Percentiles rank a stretch among this genome's conserved stretches.
phyloP scores from a whole-genome alignment of 257 asterid genomes.

The Dorcoceras hygrometricum region DNA sequence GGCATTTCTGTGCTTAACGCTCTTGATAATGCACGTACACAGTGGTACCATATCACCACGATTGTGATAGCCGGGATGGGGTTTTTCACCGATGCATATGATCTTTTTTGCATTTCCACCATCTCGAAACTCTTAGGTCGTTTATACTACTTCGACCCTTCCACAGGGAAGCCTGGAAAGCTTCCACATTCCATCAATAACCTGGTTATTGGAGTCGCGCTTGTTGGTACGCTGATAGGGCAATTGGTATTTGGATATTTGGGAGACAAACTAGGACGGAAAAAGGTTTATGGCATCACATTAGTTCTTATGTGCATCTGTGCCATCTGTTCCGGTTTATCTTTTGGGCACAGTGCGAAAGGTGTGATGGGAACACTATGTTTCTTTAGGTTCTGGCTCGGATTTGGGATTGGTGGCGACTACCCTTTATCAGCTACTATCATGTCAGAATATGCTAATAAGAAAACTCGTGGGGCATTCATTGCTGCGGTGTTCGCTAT shows the following conservation, averaged over 20 bases:
- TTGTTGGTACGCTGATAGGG: constrained; percentile 33
- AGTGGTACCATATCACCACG: constrained; percentile 35
- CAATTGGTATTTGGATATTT: constrained; percentile 33
- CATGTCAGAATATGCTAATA: constrained; percentile 39
- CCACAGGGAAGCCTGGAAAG: constrained; percentile 26
- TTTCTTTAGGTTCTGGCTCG: constrained; percentile 42
- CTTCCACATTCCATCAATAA: constrained; percentile 36
- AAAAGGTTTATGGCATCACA: constrained; percentile 35
- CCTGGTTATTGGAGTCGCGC: constrained; percentile 31
- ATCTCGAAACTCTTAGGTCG: constrained; percentile 36
- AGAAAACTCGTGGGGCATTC: no score
- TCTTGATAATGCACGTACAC: constrained; percentile 35
- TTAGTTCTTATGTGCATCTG: constrained; percentile 32
- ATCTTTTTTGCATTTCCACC: constrained; percentile 37
- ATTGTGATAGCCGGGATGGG: constrained; percentile 42
- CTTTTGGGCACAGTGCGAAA: constrained; percentile 30
- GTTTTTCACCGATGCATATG: constrained; percentile 41
- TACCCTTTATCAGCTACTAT: constrained; percentile 42
- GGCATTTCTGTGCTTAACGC: constrained; percentile 32
- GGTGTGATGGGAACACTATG: constrained; percentile 33
- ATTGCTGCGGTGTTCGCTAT: constrained; percentile 41
- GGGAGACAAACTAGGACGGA: constrained; percentile 34
- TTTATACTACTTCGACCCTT: constrained; percentile 31
- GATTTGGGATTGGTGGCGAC: constrained; percentile 43
- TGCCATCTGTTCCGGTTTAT: constrained; percentile 35